Percentiles rank a stretch among this genome's conserved stretches.
Conservation (phyloP, 805 yeast genomes). For the Candida nanaspora region DNA sequence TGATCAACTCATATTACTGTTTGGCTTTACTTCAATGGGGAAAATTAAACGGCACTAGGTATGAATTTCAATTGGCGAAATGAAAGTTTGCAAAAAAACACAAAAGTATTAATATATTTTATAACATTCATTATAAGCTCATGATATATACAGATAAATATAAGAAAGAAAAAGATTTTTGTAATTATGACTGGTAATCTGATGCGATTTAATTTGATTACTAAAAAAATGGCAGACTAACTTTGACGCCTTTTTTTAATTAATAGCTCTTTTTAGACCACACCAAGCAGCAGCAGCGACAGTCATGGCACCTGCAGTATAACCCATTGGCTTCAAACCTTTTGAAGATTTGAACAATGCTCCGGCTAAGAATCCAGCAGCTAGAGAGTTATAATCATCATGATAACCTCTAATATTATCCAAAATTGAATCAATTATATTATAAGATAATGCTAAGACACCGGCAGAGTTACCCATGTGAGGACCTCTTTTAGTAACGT, state of each 20-base stretch:
- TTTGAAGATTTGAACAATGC: conserved; percentile 82
- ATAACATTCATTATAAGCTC: no score
- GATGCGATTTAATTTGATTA: no score
- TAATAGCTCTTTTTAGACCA: conserved; percentile 51
- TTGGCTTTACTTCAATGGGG: conserved; percentile 26
- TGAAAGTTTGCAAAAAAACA: no score
- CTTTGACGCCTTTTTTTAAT: no score
- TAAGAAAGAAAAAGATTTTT: not conserved
- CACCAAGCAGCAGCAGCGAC: conserved; percentile 92
- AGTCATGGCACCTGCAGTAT: conserved; percentile 80
- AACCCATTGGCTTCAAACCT: conserved; percentile 84
- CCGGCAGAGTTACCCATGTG: conserved; percentile 94
- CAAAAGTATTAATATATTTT: no score
- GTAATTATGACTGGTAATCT: no score
- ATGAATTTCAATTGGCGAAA: not conserved
- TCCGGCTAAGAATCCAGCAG: conserved; percentile 88
- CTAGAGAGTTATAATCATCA: conserved; percentile 76
- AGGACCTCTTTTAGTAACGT: conserved; percentile 93
- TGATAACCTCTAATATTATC: conserved; percentile 84
- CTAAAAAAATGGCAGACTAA: no score
- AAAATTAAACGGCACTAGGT: not conserved
- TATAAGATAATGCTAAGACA: conserved; percentile 84
- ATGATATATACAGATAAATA: not conserved
- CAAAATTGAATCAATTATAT: conserved; percentile 70
- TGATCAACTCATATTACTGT: conserved; percentile 58